Evolutionary conservation across 2,329 filamentous ascomycete species (phyloP), one percentile per base, ranked within the genome.

Genomic region (Blastomyces emzantsi): DNA sequence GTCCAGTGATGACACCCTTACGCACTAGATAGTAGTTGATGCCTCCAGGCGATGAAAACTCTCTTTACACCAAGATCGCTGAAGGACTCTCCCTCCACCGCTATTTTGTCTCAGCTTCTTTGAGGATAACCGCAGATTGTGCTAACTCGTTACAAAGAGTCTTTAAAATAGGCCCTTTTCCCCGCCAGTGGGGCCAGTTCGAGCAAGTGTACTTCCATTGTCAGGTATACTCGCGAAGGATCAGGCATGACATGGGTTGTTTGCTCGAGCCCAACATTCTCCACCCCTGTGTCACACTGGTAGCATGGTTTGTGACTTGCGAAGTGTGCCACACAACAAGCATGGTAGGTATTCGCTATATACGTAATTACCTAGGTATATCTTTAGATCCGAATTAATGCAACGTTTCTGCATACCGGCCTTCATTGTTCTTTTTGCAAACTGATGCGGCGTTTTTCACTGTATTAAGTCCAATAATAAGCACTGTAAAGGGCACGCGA

Each of bases 21-120:
- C 77, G 80, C 81, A 81, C 82, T 87, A 88, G 85, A 88, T 86
- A 86, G 84, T 86, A 86, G 76, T 79, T 85, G 84, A 87, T 78
- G 76, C 81, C 77, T 80, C 73, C 70, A 75, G 79, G 79, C 78
- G 69, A 79, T 86, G 84, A 85, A 80, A 78, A 80, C 79, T 72
- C 72, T 73, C 75, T 80, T 75, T 80, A 81, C 83, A 87, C 84
- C 84, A 87, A 87, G 84, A 87, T 87, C 84, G 83, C 84, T 86
- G 84, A 87, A 83, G 82, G 79, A 71, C 65, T 66, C 67, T 11
- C 43, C 7, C 19, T 49, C 22, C 7, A 33, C 2, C 9, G 11
- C 25, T 7, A 25, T 25, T 7, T 57, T 39, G 47, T 22, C 13
- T 60, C 9, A 13, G n/a, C 25, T n/a, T 19, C 3, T 28, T 49